Evolutionary conservation across 495 filamentous ascomycete genomes (phyloP).

Genomic region (Xylaria flabelliformis): DNA sequence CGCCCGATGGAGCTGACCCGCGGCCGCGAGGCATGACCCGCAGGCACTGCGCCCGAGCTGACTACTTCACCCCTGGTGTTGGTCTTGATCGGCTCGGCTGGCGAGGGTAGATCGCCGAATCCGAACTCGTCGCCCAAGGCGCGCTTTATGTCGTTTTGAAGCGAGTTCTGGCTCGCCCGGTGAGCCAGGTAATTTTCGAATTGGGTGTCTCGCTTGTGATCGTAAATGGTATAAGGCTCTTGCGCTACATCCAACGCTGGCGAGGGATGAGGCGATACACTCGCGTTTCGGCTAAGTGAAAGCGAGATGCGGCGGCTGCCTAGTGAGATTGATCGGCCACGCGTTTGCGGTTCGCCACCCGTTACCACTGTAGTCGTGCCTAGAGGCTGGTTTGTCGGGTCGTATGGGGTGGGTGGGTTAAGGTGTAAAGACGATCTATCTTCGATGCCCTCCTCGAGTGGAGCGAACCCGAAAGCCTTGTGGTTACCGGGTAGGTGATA

Average conservation of each 20-base stretch:
- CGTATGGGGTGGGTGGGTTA: slow-evolving; percentile 30
- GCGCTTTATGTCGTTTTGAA: slow-evolving; percentile 43
- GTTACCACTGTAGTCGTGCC: neutral
- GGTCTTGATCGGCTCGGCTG: slow-evolving; percentile 7
- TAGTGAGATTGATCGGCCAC: slow-evolving; percentile 33
- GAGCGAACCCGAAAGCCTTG: slow-evolving; percentile 40
- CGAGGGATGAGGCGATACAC: slow-evolving; percentile 9
- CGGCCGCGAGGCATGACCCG: slow-evolving; percentile 26
- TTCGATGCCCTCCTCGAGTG: slow-evolving; percentile 32
- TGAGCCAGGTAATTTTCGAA: slow-evolving; percentile 42
- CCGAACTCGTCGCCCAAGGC: slow-evolving; percentile 50
- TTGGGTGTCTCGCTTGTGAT: slow-evolving; percentile 44
- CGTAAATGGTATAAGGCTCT: slow-evolving; percentile 36
- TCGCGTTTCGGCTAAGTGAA: slow-evolving; percentile 24
- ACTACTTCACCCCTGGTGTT: slow-evolving; percentile 28
- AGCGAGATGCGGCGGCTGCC: slow-evolving; percentile 33
- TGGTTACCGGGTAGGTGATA: slow-evolving; percentile 48
- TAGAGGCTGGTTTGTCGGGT: slow-evolving; percentile 31
- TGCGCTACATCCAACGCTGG: neutral
- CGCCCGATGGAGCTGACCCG: slow-evolving; percentile 33
- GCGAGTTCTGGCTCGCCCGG: slow-evolving; percentile 24
- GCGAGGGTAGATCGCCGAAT: slow-evolving; percentile 34
- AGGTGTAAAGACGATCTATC: slow-evolving; percentile 33
- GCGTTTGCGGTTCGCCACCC: slow-evolving; percentile 6
- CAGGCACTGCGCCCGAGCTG: slow-evolving; percentile 30